Base-by-base conservation (phyloP, 106 monocot genomes). In the Dioscorea dumetorum region DNA sequence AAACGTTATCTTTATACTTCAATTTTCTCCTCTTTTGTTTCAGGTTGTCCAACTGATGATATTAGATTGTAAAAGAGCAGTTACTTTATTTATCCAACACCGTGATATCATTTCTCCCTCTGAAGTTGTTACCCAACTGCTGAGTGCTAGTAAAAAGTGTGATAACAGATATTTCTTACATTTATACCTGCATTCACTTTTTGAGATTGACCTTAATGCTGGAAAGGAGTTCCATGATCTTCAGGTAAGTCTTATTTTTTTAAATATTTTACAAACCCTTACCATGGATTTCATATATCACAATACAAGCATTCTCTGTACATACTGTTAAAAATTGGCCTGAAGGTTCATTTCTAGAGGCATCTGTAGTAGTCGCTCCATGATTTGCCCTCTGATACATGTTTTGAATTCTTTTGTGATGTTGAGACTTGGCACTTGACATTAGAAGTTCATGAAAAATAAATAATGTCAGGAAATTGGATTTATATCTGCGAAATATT, bases 191-290 rank as follows among this genome's bases (percentile, higher is more conserved):
- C 92, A 90, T 82, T 80, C 89, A 66, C 74, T 97, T 16, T 92
- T 92, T 80, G 89, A 92, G 72, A 63, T 73, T 59, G 89, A 92
- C 58, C 58, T 78, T 41, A 72, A 89, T 85, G 89, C 84, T 24
- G 97, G 87, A 73, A 86, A 80, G 70, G 97, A 97, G 12, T 97
- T 79, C 74, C 91, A 92, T 84, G 97, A 97, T 83, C 70, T 92
- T 79, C 97, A 92, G 97, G 97, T 89, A 68, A 58, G 48, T 70
- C 16, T 41, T 41, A 28, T 28, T 28, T 19, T 53, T 31, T 60
- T 70, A 12, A 32, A 31, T 24, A 2, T 54, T 14, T 54, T 54
- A 2, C 5, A 54, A 16, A 16, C 18, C 54, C 1, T 54, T 8
- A 16, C 4, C 0, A 54, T 54, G 54, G 13, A 18, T 54, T 41